Percentiles rank a stretch among this genome's conserved stretches.
Evolutionary conservation across 2,329 filamentous ascomycete genomes (phyloP).

Genomic region (Aspergillus ibericus): DNA sequence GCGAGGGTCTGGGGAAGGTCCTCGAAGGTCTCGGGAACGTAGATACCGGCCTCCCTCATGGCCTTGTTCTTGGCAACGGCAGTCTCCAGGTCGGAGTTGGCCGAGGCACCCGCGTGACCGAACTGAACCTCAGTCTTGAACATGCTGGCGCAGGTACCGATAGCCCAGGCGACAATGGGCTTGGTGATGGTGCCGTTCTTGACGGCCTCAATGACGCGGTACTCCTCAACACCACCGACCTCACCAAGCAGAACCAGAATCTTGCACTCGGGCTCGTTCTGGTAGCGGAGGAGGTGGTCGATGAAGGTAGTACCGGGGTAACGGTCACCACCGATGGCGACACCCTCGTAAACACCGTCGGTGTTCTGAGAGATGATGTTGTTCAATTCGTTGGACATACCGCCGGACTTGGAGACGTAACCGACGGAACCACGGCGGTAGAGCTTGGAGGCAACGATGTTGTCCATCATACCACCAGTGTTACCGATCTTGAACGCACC

Average conservation of each 20-base stretch:
- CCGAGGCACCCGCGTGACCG: constrained; percentile 96
- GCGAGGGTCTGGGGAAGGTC: constrained; percentile 79
- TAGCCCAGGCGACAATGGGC: constrained; percentile 98
- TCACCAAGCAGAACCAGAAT: constrained; percentile 94
- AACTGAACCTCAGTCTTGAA: constrained; percentile 99
- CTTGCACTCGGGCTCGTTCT: constrained; percentile 96
- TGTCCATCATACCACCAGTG: constrained; percentile 99
- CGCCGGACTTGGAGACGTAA: constrained; percentile 99
- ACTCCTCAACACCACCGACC: constrained; percentile 99
- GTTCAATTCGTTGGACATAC: constrained; percentile 99
- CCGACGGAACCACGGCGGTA: constrained; percentile 99
- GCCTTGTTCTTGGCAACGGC: constrained; percentile 94
- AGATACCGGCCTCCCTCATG: constrained; percentile 93
- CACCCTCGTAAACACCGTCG: constrained; percentile 97
- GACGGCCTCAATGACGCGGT: constrained; percentile 98
- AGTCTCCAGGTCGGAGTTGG: constrained; percentile 99
- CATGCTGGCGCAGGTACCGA: constrained; percentile 98
- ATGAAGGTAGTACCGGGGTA: constrained; percentile 99
- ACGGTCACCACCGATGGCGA: constrained; percentile 98
- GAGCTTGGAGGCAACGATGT: constrained; percentile 99
- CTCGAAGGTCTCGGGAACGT: constrained; percentile 95
- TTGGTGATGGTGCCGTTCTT: constrained; percentile 94
- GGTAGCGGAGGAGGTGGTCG: constrained; percentile 94
- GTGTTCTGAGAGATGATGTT: constrained; percentile 97
- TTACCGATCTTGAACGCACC: constrained; percentile 99